phyloP scores from a whole-genome alignment of 2,329 filamentous ascomycete species.

The Bimuria novae-zelandiae region DNA sequence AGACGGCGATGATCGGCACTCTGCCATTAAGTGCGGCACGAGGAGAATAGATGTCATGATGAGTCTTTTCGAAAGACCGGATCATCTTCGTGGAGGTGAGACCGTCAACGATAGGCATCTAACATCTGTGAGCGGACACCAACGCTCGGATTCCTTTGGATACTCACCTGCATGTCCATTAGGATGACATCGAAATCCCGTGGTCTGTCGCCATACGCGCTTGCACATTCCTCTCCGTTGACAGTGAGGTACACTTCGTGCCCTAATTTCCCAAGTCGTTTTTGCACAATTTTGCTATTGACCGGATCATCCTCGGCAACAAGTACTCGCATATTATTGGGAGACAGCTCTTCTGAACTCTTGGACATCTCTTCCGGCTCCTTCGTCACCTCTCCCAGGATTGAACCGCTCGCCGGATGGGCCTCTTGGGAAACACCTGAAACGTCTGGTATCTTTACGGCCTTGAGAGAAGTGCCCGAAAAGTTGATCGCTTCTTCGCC shows the following conservation, averaged over 20 bases:
- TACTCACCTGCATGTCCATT: conserved; percentile 87
- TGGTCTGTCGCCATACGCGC: conserved; percentile 67
- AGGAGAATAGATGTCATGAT: conserved; percentile 60
- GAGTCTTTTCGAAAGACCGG: conserved; percentile 67
- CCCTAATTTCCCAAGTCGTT: conserved; percentile 76
- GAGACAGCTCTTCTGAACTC: conserved; percentile 21
- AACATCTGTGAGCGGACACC: conserved; percentile 7
- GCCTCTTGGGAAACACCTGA: conserved; percentile 15
- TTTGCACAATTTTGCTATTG: conserved; percentile 80
- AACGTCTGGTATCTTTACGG: conserved; percentile 55
- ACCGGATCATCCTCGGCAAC: conserved; percentile 89
- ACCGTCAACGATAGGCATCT: conserved; percentile 95
- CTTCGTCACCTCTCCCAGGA: conserved; percentile 37
- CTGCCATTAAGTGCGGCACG: conserved; percentile 65
- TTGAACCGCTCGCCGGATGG: conserved; percentile 20
- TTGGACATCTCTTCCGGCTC: conserved; percentile 17
- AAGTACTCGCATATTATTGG: conserved; percentile 65
- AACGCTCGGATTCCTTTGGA: neutral
- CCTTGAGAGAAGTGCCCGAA: conserved; percentile 50
- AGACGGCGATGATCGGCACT: conserved; percentile 84
- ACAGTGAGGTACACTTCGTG: conserved; percentile 73
- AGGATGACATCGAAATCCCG: conserved; percentile 74
- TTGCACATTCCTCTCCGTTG: conserved; percentile 84
- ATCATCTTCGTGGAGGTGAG: conserved; percentile 83
- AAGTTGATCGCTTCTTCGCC: conserved; percentile 48